Conservation (phyloP, 768 basidiomycete species). For the Stropharia rugosoannulata region DNA sequence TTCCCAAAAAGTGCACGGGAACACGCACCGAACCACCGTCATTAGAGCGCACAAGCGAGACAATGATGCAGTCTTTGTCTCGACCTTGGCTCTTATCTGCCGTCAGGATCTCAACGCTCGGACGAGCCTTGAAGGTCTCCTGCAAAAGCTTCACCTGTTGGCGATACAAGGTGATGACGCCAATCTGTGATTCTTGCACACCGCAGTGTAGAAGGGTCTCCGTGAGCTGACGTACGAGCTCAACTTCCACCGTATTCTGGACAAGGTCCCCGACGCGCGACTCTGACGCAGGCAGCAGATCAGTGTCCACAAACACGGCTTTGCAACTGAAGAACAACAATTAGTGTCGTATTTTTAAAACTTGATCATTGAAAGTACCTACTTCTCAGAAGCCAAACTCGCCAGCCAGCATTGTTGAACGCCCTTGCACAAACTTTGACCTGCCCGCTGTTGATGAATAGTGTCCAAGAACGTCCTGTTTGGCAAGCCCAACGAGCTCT, state of each 20-base stretch:
- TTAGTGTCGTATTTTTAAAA: slow-evolving; percentile 1
- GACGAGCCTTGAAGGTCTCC: slow-evolving; percentile 53
- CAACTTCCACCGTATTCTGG: slow-evolving; percentile 84
- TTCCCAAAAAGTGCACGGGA: not conserved
- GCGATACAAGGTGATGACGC: slow-evolving; percentile 88
- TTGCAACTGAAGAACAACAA: slow-evolving; percentile 55
- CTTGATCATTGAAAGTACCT: slow-evolving; percentile 15
- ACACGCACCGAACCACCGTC: slow-evolving; percentile 66
- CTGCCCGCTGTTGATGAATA: slow-evolving; percentile 35
- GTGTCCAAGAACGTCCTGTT: slow-evolving; percentile 38
- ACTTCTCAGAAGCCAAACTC: slow-evolving; percentile 64
- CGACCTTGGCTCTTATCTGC: slow-evolving; percentile 93
- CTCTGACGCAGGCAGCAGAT: slow-evolving; percentile 74
- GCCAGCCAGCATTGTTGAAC: slow-evolving; percentile 67
- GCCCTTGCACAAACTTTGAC: slow-evolving; percentile 1
- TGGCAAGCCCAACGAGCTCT: slow-evolving; percentile 54
- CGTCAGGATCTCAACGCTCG: slow-evolving; percentile 80
- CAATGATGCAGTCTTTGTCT: slow-evolving; percentile 93
- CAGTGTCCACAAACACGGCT: slow-evolving; percentile 95
- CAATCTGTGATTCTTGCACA: slow-evolving; percentile 69
- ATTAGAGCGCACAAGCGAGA: slow-evolving; percentile 92
- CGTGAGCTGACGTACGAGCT: slow-evolving; percentile 63
- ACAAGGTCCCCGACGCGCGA: slow-evolving; percentile 85
- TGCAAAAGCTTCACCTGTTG: slow-evolving; percentile 93
- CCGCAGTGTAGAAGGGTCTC: slow-evolving; percentile 67